Base-by-base conservation (phyloP, 116 monocot genomes). In the Dioscorea cayenensis region DNA sequence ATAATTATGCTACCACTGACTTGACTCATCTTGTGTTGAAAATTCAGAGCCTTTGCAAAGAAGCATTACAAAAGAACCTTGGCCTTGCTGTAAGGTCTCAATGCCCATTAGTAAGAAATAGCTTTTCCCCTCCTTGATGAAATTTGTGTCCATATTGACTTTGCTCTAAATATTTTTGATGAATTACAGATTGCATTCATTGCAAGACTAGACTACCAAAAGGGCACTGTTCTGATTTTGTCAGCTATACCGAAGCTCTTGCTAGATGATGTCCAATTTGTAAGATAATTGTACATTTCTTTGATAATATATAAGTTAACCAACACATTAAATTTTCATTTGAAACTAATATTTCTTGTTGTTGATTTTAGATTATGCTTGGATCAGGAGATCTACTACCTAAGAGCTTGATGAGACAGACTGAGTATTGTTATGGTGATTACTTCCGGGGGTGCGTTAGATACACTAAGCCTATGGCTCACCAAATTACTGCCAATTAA, bases 371-470 rank as follows among this genome's bases (percentile, higher is more conserved):
- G 95, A 36, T 96, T 51, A 96, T 96, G 92, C 92, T 92, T 77
- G 95, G 95, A 43, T 92, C 90, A 50, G 95, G 95, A 23, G 87
- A 92, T 66, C 65, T 52, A 50, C 73, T 3, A 7, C 83, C 80
- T 72, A 92, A 96, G 87, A 49, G 77, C 19, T 92, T 89, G 95
- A 96, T 96, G 95, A 87, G 81, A 81, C 74, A 72, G 28, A 73
- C 82, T 51, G 95, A 96, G 73, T 77, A 78, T 35, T 51, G 22
- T 9, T 84, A 84, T 51, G 83, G 43, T 69, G 92, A 95, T 10
- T 92, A 85, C 58, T 95, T 92, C 60, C 83, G n/a, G 38, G 95
- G 95, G 74, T 95, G 92, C 92, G 92, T 95, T 75, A 89, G 95
- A 81, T 95, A 92, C 78, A 86, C 83, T 71, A 71, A 92, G 71